A percentile compares a stretch with the other conserved stretches of the same genome.
These are phyloP conservation scores for Silene noctiflora DNA, from an alignment of 179 eudicot species.

Conservation along the genomic window DNA sequence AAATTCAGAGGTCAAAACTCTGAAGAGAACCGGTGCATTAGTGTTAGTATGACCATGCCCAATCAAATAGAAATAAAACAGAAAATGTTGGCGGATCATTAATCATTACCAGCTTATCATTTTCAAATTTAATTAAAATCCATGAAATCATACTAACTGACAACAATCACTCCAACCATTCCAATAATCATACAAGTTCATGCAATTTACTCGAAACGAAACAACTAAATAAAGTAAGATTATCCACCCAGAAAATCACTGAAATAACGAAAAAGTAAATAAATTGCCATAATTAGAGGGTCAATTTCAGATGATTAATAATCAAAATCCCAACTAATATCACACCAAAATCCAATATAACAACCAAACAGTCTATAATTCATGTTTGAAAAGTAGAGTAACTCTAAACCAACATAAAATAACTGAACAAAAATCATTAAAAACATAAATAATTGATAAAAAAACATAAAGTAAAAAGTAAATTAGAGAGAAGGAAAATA, in stretches of 20 bases:
- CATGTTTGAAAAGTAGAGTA: background rate
- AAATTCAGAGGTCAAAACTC: no score
- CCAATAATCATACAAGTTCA: background rate
- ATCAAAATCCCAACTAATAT: constrained; percentile 8
- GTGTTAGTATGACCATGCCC: background rate
- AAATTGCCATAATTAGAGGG: background rate
- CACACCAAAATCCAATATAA: background rate
- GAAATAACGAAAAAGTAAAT: background rate
- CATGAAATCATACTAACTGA: background rate
- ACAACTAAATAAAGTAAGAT: background rate
- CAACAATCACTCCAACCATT: background rate
- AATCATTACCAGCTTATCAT: background rate
- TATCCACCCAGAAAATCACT: background rate
- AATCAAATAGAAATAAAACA: background rate
- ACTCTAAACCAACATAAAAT: background rate
- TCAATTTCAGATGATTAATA: background rate
- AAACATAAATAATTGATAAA: background rate
- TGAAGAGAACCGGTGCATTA: background rate
- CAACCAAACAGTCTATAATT: background rate
- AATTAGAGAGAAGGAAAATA: constrained; percentile 28
- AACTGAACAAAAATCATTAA: background rate
- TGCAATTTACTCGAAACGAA: background rate
- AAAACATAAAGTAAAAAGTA: background rate
- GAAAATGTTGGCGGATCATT: background rate
- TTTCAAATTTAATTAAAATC: background rate